A percentile compares a stretch with the other conserved stretches of the same genome.
phyloP scores from a whole-genome alignment of 2,329 filamentous ascomycete genomes.

The Microsporum ferrugineum region DNA sequence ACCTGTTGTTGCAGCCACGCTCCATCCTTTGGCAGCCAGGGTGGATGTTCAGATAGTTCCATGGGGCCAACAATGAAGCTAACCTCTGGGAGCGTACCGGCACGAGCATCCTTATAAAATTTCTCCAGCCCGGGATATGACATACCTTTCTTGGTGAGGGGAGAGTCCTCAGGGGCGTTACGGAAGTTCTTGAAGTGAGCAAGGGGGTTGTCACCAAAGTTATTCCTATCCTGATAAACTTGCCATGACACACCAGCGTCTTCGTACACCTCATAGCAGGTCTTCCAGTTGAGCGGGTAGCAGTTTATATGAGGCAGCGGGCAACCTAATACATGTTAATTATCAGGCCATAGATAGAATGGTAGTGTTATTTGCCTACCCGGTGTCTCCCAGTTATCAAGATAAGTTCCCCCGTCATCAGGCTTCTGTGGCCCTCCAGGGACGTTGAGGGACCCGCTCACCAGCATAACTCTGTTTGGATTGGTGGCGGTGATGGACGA shows the following conservation, averaged over 20 bases:
- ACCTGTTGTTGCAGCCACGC: constrained; percentile 45
- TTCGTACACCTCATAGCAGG: constrained; percentile 40
- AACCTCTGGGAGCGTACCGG: constrained; percentile 42
- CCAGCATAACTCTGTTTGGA: constrained; percentile 43
- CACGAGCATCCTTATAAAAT: constrained; percentile 41
- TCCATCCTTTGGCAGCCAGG: constrained; percentile 43
- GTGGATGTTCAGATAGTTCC: constrained; percentile 44
- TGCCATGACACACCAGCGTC: constrained; percentile 41
- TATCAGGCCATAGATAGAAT: neutral
- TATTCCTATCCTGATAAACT: constrained; percentile 41
- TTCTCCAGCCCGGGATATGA: constrained; percentile 37
- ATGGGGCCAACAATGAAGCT: constrained; percentile 42
- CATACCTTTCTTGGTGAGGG: constrained; percentile 38
- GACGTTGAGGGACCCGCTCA: constrained; percentile 42
- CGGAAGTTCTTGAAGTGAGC: constrained; percentile 46
- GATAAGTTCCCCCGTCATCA: constrained; percentile 37
- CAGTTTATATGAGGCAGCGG: constrained; percentile 35
- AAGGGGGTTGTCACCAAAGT: constrained; percentile 45
- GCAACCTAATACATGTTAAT: constrained; percentile 26
- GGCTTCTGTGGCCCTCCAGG: constrained; percentile 37
- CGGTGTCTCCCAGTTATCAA: constrained; percentile 42
- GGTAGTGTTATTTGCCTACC: constrained; percentile 21
- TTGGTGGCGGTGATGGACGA: constrained; percentile 42
- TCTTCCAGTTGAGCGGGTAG: constrained; percentile 46
- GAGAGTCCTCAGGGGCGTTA: constrained; percentile 31